Evolutionary conservation across 306 rosid genomes (phyloP).

Genomic region (Benincasa hispida): DNA sequence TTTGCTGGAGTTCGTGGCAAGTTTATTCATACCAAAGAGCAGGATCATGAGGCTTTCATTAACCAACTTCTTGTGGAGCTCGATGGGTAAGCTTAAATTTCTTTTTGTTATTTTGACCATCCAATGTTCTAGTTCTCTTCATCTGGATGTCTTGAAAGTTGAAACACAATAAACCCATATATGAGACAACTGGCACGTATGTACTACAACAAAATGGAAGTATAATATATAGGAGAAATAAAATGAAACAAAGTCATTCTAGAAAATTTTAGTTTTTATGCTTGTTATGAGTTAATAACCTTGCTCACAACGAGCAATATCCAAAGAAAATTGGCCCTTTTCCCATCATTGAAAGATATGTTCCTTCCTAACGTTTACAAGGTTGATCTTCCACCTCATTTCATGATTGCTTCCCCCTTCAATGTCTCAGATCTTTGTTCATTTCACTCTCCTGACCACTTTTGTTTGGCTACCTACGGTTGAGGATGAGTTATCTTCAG

Average conservation of each 20-base stretch:
- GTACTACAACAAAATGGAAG: neutral
- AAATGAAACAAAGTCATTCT: neutral
- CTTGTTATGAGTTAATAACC: too few relatives aligned
- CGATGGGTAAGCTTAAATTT: conserved; percentile 61
- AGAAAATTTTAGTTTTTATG: too few relatives aligned
- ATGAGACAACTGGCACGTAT: neutral
- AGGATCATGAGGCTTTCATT: conserved; percentile 94
- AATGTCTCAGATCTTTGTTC: too few relatives aligned
- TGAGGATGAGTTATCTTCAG: too few relatives aligned
- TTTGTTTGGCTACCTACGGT: too few relatives aligned
- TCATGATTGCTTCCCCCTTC: too few relatives aligned
- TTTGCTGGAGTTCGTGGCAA: conserved; percentile 98
- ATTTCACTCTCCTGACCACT: too few relatives aligned
- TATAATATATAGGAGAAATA: neutral
- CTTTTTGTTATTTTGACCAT: neutral
- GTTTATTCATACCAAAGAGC: conserved; percentile 76
- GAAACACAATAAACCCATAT: neutral
- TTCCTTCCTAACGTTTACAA: too few relatives aligned
- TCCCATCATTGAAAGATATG: too few relatives aligned
- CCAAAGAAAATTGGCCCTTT: too few relatives aligned
- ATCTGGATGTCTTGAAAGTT: neutral
- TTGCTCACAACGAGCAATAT: too few relatives aligned
- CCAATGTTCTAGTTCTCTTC: neutral
- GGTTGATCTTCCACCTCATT: too few relatives aligned
- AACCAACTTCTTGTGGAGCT: conserved; percentile 99